Conservation (phyloP, 2,329 filamentous ascomycete species). For the Cordyceps pruinosa region DNA sequence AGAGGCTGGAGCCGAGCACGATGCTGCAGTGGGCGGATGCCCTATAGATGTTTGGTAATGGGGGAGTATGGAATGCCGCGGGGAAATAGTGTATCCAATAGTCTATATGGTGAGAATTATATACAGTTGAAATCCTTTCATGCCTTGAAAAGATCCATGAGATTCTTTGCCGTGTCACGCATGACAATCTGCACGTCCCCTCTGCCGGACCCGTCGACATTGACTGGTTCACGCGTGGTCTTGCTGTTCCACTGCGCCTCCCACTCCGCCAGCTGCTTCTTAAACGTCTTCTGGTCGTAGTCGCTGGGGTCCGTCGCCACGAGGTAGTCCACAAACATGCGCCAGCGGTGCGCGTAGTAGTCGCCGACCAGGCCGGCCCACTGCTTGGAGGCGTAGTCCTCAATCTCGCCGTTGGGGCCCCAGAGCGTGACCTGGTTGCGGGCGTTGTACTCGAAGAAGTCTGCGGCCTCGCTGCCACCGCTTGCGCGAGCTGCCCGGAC, state of each 20-base stretch:
- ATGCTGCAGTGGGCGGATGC: slow-evolving; percentile 29
- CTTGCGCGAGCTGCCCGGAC: slow-evolving; percentile 2
- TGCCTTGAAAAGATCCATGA: background rate
- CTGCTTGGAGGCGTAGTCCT: slow-evolving; percentile 39
- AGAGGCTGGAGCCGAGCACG: slow-evolving; percentile 29
- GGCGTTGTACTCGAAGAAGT: slow-evolving; percentile 36
- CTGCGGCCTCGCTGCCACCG: slow-evolving; percentile 16
- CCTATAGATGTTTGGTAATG: slow-evolving; percentile 4
- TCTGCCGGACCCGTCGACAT: background rate
- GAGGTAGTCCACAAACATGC: slow-evolving; percentile 35
- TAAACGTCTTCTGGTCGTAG: slow-evolving; percentile 3
- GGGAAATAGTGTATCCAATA: background rate
- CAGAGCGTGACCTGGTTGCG: slow-evolving; percentile 42
- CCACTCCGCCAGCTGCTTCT: slow-evolving; percentile 2
- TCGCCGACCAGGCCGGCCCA: slow-evolving; percentile 37
- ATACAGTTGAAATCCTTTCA: background rate
- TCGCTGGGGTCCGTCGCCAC: background rate
- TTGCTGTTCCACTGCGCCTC: slow-evolving; percentile 3
- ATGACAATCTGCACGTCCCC: background rate
- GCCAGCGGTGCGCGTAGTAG: slow-evolving; percentile 40
- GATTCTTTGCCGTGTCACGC: background rate
- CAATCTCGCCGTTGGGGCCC: slow-evolving; percentile 33
- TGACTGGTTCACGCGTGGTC: background rate
- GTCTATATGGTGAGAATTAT: background rate
- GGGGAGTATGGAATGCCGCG: background rate